These are phyloP conservation scores for Cyberlindnera misumaiensis DNA, from an alignment of 805 yeast species.

Conservation along the genomic window DNA sequence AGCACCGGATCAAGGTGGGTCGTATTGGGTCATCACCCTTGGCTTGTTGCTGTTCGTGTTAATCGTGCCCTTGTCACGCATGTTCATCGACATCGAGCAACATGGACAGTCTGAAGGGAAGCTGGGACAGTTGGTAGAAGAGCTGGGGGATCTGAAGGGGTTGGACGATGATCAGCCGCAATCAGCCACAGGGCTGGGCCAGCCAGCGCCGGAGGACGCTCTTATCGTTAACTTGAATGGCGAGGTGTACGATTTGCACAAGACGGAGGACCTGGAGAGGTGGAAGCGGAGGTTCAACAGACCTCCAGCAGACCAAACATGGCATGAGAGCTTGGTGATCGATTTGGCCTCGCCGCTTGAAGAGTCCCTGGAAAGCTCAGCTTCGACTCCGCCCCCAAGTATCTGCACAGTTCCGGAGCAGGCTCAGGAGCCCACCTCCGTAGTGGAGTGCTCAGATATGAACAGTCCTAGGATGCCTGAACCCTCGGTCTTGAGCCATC, in stretches of 20 bases:
- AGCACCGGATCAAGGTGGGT: background rate
- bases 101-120: no score
- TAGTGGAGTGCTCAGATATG: no score
- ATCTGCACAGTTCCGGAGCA: no score
- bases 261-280: conserved; percentile 3
- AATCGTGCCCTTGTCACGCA: no score
- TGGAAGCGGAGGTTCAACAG: conserved; percentile 9
- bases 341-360: conserved; percentile 2
- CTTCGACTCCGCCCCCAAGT: no score
- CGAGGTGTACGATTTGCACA: conserved; percentile 7
- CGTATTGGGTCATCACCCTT: background rate
- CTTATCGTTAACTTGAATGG: conserved; percentile 1
- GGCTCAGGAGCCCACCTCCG: no score
- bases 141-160: no score
- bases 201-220: background rate
- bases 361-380: background rate
- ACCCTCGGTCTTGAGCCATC: conserved; percentile 19
- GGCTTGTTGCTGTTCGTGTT: background rate
- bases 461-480: no score
- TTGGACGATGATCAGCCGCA: no score
- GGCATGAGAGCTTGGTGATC: background rate
- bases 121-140: no score
- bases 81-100: no score
- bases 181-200: no score
- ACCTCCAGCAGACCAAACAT: background rate